phyloP scores from a whole-genome alignment of 164 flowering plant genomes.

The Aristolochia fimbriata region DNA sequence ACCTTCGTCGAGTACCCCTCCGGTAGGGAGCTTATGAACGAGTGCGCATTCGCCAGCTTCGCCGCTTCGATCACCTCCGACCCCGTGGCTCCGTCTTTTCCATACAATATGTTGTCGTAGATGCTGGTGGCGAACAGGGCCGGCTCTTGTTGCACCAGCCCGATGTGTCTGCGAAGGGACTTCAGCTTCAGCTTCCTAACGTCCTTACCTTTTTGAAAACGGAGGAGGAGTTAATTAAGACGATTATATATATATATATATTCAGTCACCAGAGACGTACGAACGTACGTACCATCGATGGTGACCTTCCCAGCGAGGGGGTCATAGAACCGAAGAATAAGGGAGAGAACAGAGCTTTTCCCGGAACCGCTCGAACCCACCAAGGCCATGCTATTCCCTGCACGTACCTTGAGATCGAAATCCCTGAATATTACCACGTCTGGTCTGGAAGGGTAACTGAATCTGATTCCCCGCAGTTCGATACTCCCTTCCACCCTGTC shows the following conservation, averaged over 20 bases:
- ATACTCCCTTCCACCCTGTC: constrained; percentile 59
- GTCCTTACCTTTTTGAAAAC: background rate
- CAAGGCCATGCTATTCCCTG: constrained; percentile 82
- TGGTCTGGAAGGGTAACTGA: constrained; percentile 90
- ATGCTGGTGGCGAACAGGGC: background rate
- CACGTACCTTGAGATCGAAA: constrained; percentile 53
- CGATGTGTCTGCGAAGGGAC: background rate
- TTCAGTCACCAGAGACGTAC: too few species aligned
- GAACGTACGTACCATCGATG: constrained; percentile 91
- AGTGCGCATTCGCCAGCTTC: background rate
- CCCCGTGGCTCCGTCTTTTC: background rate
- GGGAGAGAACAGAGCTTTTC: constrained; percentile 86
- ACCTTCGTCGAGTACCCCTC: background rate
- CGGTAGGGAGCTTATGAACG: background rate
- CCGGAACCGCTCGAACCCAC: constrained; percentile 99
- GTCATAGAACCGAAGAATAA: constrained; percentile 81
- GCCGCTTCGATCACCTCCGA: background rate
- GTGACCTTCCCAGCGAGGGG: constrained; percentile 72
- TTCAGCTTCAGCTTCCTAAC: background rate
- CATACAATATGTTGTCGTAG: background rate
- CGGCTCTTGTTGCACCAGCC: background rate
- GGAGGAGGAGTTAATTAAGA: background rate
- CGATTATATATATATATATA: too few species aligned
- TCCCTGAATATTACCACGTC: constrained; percentile 67
- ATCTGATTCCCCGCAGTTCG: constrained; percentile 57